These are phyloP conservation scores for Aspergillus hortae DNA, from an alignment of 2,329 filamentous ascomycete genomes.

Conservation along the genomic window DNA sequence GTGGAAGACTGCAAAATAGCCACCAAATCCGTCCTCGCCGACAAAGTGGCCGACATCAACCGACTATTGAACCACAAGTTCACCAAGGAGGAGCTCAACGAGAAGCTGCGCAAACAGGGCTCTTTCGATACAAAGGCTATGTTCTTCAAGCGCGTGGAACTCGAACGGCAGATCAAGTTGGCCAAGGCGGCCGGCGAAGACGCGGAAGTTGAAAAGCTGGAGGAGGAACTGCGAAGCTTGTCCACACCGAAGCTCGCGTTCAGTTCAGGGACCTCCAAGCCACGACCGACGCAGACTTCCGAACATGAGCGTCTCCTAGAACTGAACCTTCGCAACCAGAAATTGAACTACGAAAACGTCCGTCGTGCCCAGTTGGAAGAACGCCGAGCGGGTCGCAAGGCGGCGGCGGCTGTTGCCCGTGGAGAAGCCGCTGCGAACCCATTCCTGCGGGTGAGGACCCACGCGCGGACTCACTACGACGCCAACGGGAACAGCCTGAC, in stretches of 20 bases:
- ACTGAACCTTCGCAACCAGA: slow-evolving; percentile 80
- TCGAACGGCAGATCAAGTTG: slow-evolving; percentile 63
- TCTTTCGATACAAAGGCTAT: slow-evolving; percentile 64
- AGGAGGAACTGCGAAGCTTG: slow-evolving; percentile 47
- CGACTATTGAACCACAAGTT: slow-evolving; percentile 72
- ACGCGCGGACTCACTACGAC: slow-evolving; percentile 66
- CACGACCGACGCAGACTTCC: slow-evolving; percentile 50
- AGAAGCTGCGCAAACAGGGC: slow-evolving; percentile 70
- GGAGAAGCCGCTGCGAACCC: slow-evolving; percentile 57
- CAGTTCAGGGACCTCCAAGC: slow-evolving; percentile 61
- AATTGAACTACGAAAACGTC: slow-evolving; percentile 82
- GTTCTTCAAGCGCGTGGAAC: slow-evolving; percentile 63
- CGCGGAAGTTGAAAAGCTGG: slow-evolving; percentile 48
- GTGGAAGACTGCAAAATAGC: slow-evolving; percentile 71
- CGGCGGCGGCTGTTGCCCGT: slow-evolving; percentile 59
- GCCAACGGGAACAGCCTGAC: slow-evolving; percentile 44
- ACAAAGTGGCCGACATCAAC: slow-evolving; percentile 80
- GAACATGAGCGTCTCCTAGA: slow-evolving; percentile 81
- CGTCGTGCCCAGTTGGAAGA: slow-evolving; percentile 86
- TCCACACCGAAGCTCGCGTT: slow-evolving; percentile 66
- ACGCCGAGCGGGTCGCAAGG: slow-evolving; percentile 59
- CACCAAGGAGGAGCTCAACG: slow-evolving; percentile 77
- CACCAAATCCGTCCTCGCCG: slow-evolving; percentile 63
- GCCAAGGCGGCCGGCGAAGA: slow-evolving; percentile 64
- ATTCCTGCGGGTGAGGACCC: slow-evolving; percentile 61